These are phyloP conservation scores for Tausonia pullulans DNA, from an alignment of 1,284 basidiomycete species.

Conservation along the genomic window DNA sequence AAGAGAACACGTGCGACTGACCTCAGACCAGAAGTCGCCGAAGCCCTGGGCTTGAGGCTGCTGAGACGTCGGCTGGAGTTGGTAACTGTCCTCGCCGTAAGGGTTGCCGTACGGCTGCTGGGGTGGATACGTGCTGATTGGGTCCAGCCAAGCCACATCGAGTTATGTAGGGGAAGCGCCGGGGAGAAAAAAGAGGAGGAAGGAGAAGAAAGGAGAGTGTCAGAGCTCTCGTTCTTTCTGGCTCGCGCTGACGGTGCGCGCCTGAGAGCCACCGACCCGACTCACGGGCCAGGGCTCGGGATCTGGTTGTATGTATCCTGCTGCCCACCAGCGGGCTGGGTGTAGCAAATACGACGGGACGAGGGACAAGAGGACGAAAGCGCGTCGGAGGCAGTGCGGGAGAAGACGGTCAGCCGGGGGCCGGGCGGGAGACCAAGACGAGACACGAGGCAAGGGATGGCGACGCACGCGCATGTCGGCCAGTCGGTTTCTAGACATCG, in stretches of 20 bases:
- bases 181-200: not conserved
- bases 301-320: conserved; percentile 8
- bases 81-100: conserved; percentile 14
- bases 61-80: not conserved
- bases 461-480: conserved; percentile 15
- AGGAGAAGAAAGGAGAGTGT: not conserved
- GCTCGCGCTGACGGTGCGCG: not conserved
- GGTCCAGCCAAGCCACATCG: not conserved
- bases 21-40: conserved; percentile 30
- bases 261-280: not conserved
- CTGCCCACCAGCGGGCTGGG: not conserved
- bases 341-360: not conserved
- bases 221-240: not conserved
- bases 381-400: not conserved
- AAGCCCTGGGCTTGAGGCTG: not conserved
- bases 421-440: not conserved
- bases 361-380: not conserved
- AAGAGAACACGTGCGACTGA: conserved; percentile 5
- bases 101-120: not conserved
- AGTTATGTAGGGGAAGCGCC: not conserved
- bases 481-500: conserved; percentile 15
- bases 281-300: not conserved
- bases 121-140: not conserved
- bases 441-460: not conserved
- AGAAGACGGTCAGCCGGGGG: not conserved